phyloP scores from a whole-genome alignment of 139 green algal species.

The Gonium pectorale region DNA sequence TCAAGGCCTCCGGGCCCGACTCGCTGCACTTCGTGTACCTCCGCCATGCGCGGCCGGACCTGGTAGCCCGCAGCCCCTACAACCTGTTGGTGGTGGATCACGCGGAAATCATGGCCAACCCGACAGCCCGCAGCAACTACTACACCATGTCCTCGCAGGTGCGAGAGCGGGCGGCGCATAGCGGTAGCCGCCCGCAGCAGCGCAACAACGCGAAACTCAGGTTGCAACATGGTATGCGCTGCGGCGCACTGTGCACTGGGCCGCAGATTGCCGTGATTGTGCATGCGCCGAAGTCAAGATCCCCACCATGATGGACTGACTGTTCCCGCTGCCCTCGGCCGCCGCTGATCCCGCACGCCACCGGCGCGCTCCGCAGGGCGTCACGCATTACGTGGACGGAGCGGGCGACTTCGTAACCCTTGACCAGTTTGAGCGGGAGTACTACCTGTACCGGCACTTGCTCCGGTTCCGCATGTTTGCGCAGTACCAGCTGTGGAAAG shows the following conservation, averaged over 20 bases:
- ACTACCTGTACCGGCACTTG: constrained; percentile 71
- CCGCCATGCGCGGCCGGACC: not conserved
- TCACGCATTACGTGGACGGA: constrained; percentile 69
- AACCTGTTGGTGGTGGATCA: constrained; percentile 64
- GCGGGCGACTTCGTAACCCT: constrained; percentile 68
- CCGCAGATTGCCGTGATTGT: no score
- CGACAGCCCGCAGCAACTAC: not conserved
- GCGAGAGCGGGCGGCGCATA: not conserved
- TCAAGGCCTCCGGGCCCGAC: not conserved
- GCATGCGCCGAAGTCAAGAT: not conserved
- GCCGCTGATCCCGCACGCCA: not conserved
- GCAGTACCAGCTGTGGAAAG: constrained; percentile 58
- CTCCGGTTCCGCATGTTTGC: constrained; percentile 61
- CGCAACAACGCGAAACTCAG: not conserved
- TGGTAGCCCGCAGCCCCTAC: constrained; percentile 52
- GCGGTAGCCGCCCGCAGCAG: not conserved
- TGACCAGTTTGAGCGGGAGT: constrained; percentile 76
- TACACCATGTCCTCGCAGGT: constrained; percentile 21
- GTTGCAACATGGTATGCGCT: not conserved
- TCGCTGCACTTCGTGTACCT: constrained; percentile 32
- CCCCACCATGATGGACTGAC: not conserved
- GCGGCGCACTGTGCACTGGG: not conserved
- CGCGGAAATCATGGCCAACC: constrained; percentile 51
- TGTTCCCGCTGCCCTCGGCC: not conserved
- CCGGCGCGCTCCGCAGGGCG: constrained; percentile 57